Evolutionary conservation across 169 alveolate species (phyloP).

Genomic region (Eimeria necatrix): DNA sequence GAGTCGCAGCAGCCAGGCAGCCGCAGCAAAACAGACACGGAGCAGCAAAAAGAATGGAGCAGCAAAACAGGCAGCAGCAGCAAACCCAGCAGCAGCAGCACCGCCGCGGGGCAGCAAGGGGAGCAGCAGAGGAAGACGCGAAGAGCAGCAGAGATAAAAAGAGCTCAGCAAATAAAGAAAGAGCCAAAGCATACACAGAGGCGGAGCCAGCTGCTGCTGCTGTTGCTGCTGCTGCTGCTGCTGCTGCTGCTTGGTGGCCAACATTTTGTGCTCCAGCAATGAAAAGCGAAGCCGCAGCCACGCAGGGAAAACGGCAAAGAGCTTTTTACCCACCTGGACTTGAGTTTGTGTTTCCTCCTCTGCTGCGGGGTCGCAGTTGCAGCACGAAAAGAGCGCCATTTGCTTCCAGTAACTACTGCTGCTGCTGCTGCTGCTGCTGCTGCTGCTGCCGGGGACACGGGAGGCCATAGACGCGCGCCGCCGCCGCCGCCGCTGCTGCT

Average conservation of each 20-base stretch:
- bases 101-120: too few species aligned
- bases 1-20: too few species aligned
- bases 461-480: too few species aligned
- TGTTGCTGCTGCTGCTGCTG: too few species aligned
- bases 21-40: too few species aligned
- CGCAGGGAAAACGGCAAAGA: neutral
- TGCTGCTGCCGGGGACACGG: neutral
- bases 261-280: neutral
- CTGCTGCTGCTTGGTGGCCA: neutral
- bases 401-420: neutral
- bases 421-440: neutral
- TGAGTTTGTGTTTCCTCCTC: slow-evolving; percentile 73
- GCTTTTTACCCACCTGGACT: slow-evolving; percentile 11
- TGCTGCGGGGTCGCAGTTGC: slow-evolving; percentile 73
- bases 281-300: neutral
- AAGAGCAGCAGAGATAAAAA: too few species aligned
- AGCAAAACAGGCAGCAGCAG: too few species aligned
- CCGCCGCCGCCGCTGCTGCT: neutral
- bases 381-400: slow-evolving; percentile 77
- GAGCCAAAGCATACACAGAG: neutral
- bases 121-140: too few species aligned
- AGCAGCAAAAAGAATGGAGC: too few species aligned
- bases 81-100: too few species aligned
- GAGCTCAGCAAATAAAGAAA: neutral
- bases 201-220: neutral